phyloP scores from a whole-genome alignment of 2,329 filamentous ascomycete genomes.

The Phyllosticta ampelicida region DNA sequence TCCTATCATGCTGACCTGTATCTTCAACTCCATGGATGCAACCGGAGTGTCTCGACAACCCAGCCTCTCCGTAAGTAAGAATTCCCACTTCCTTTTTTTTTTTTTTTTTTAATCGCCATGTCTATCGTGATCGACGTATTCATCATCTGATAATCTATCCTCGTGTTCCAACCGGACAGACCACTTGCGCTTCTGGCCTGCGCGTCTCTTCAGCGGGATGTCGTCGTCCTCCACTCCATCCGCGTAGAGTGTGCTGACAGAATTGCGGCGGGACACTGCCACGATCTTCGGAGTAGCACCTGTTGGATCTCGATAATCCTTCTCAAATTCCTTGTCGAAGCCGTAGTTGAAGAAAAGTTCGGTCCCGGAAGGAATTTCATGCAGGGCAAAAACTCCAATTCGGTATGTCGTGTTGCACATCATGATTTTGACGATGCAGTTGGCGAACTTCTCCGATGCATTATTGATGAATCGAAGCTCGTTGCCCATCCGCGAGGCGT shows the following conservation, averaged over 20 bases:
- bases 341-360: conserved; percentile 79
- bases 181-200: neutral
- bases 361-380: conserved; percentile 58
- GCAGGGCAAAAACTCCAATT: conserved; percentile 60
- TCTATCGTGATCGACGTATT: neutral
- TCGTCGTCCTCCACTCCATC: neutral
- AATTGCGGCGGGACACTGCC: neutral
- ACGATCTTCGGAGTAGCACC: neutral
- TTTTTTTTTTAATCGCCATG: no score
- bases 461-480: conserved; percentile 79
- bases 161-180: neutral
- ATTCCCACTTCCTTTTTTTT: no score
- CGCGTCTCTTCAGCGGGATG: neutral
- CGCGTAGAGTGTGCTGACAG: neutral
- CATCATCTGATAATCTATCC: neutral
- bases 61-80: no score
- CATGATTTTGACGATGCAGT: conserved; percentile 56
- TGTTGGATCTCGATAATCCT: neutral
- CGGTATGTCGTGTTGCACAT: conserved; percentile 64
- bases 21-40: no score
- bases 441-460: conserved; percentile 42
- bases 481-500: conserved; percentile 68
- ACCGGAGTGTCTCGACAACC: no score
- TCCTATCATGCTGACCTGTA: no score
- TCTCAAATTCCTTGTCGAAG: conserved; percentile 7